Evolutionary conservation across 1,284 basidiomycete species (phyloP), one percentile per base, ranked within the genome.

Genomic region (Leccinum fuscescens): DNA sequence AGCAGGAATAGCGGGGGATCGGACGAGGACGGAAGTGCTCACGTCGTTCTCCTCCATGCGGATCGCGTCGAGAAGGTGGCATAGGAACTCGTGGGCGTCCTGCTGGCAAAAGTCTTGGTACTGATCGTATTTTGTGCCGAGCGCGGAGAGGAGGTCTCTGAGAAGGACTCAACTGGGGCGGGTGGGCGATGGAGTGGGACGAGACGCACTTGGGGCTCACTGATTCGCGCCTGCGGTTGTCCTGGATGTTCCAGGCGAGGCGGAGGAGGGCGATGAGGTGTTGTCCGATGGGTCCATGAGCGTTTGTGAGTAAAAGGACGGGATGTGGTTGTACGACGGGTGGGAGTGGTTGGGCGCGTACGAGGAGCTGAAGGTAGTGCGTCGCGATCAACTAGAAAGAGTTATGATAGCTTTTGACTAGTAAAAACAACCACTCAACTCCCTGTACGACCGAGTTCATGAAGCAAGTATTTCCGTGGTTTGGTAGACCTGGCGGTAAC

Each of bases 1-100:
- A 67, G 64, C 24, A 54, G 15, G 46, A 29, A 44, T 24, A 11
- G 22, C 11, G 39, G 14, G 15, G 15, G 1, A 7, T 9, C 2
- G 27, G 15, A 1, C 2, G 24, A 37, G 3, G 27, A 20, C 20
- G 7, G 17, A 31, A n/a, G 2, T 77, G 22, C 90, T 74, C 67
- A 94, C 91, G 72, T 98, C 95, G 62, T 89, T 79, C 74, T 98
- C 94, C 72, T 98, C 95, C 93, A 96, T 95, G 55, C 93, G 85
- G 82, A 96, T 92, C n/a, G 88, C 90, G 72, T 97, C 95, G 51
- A 97, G 79, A 60, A 97, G 79, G 64, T 95, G 94, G 42, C 93
- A 82, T 51, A 97, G 77, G 65, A 96, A 89, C 77, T 97, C 95
- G 72, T 98, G 95, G 5, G 94, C 94, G 69, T 98, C 95, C 75